Evolutionary conservation across 2,329 filamentous ascomycete genomes (phyloP).

Genomic region (Sporothrix brasiliensis): DNA sequence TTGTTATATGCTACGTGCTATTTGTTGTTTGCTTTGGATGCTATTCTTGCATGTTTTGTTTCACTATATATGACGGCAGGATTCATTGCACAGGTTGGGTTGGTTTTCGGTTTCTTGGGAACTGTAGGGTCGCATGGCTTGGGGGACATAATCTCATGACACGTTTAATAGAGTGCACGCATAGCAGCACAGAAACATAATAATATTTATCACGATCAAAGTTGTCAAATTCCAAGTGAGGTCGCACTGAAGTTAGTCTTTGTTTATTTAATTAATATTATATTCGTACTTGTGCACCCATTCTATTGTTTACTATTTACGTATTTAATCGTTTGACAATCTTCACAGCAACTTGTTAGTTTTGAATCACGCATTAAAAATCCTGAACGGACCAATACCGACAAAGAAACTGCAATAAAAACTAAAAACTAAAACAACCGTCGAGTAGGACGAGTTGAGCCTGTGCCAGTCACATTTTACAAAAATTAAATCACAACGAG

Average conservation of each 20-base stretch:
- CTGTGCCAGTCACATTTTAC: conserved; percentile 21
- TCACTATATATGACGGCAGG: neutral
- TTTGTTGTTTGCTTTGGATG: conserved; percentile 1
- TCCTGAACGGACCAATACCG: too few species aligned
- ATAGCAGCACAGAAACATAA: neutral
- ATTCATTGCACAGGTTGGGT: neutral
- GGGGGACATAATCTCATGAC: neutral
- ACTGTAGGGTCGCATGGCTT: neutral
- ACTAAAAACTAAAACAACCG: conserved; percentile 1
- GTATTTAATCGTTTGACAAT: neutral
- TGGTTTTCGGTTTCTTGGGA: neutral
- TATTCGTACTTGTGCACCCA: neutral
- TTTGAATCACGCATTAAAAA: too few species aligned
- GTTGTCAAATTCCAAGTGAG: neutral
- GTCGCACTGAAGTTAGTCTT: too few species aligned
- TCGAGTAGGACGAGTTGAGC: neutral
- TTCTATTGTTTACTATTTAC: neutral
- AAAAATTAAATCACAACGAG: neutral
- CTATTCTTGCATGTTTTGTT: neutral
- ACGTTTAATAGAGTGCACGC: conserved; percentile 19
- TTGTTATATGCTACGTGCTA: neutral
- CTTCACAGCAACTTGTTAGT: too few species aligned
- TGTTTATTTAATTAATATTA: too few species aligned
- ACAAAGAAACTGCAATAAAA: neutral
- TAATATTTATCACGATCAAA: neutral